phyloP scores from a whole-genome alignment of 768 basidiomycete species.

The Galerina sulciceps region DNA sequence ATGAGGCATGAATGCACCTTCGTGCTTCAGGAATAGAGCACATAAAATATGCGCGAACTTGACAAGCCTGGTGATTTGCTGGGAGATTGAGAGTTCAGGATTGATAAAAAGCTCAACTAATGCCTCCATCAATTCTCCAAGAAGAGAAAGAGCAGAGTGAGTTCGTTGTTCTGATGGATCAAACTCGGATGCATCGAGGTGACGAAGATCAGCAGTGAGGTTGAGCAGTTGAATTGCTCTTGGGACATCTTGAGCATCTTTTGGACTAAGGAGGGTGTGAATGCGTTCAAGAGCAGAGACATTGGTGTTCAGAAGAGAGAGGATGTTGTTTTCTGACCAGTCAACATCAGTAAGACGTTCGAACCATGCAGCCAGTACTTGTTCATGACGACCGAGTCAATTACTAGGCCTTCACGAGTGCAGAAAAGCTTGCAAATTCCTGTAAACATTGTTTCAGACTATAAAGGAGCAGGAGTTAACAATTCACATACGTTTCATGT shows the following conservation, averaged over 20 bases:
- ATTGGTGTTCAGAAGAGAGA: constrained; percentile 14
- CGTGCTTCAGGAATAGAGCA: no score
- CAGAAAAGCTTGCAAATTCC: constrained; percentile 28
- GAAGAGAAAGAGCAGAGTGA: constrained; percentile 21
- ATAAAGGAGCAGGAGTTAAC: not conserved
- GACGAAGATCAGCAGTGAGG: constrained; percentile 19
- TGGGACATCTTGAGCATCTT: constrained; percentile 36
- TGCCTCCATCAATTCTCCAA: constrained; percentile 34
- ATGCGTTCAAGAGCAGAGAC: constrained; percentile 7
- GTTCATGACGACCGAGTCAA: constrained; percentile 21
- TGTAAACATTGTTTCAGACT: constrained; percentile 3
- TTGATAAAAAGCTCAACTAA: no score
- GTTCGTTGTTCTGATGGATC: constrained; percentile 21
- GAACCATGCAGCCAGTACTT: constrained; percentile 22
- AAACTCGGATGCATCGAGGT: constrained; percentile 12
- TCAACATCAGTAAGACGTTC: constrained; percentile 24
- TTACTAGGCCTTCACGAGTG: constrained; percentile 20
- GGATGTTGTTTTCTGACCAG: constrained; percentile 23
- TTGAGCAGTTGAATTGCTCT: constrained; percentile 30
- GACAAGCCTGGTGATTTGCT: no score
- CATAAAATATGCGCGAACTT: no score
- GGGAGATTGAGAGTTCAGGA: no score
- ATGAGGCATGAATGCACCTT: no score
- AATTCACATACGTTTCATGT: constrained; percentile 18
- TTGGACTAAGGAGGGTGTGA: constrained; percentile 27